These are phyloP conservation scores for Cynanchum wilfordii DNA, from an alignment of 257 asterid species.

Conservation along the genomic window DNA sequence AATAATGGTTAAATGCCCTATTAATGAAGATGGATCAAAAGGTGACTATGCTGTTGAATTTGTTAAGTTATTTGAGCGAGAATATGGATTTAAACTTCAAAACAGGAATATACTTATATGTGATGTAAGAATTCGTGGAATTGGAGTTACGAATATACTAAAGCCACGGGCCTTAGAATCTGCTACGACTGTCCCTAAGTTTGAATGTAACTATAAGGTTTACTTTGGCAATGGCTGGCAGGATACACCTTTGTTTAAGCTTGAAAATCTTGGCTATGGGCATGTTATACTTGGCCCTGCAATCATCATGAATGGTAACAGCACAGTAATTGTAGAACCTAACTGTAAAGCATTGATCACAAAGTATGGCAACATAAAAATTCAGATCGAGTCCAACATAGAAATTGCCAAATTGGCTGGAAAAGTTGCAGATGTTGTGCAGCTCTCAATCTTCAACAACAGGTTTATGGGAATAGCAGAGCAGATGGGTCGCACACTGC, in stretches of 20 bases:
- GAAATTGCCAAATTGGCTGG: conserved; percentile 39
- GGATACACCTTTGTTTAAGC: conserved; percentile 71
- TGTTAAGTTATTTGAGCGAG: conserved; percentile 69
- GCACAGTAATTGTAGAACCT: conserved; percentile 89
- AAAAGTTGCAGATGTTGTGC: conserved; percentile 93
- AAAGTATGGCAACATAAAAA: conserved; percentile 72
- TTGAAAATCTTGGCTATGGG: conserved; percentile 58
- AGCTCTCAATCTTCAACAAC: conserved; percentile 88
- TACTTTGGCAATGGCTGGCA: conserved; percentile 68
- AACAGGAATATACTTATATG: conserved; percentile 69
- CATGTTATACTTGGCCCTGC: conserved; percentile 75
- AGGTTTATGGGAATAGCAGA: conserved; percentile 98
- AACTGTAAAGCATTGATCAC: conserved; percentile 67
- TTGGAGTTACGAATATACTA: conserved; percentile 79
- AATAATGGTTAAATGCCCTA: conserved; percentile 69
- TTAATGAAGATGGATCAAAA: conserved; percentile 47
- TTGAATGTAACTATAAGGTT: conserved; percentile 48
- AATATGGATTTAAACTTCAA: conserved; percentile 89
- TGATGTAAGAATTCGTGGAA: conserved; percentile 93
- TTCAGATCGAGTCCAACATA: conserved; percentile 47
- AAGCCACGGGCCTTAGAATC: conserved; percentile 55
- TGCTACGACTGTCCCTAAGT: conserved; percentile 37
- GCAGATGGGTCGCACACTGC: conserved; percentile 98
- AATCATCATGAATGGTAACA: conserved; percentile 88
- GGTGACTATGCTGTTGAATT: conserved; percentile 82